Evolutionary conservation across 306 rosid species (phyloP).

Genomic region (Gynostemma pentaphyllum): DNA sequence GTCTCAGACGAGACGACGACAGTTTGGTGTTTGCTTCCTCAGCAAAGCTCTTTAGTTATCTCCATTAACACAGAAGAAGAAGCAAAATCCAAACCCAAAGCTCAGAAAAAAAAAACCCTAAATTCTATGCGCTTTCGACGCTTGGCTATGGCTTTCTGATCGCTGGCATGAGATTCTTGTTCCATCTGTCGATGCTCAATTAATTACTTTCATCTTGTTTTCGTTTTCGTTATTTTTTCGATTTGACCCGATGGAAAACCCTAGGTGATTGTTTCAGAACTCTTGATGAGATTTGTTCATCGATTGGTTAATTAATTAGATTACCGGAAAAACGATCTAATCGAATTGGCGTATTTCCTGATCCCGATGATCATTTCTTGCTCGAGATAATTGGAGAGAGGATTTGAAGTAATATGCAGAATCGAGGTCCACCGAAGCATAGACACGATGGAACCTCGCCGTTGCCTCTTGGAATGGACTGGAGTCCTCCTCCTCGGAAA

Average conservation of each 20-base stretch:
- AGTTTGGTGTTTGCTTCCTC: constrained; percentile 7
- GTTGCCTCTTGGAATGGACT: constrained; percentile 89
- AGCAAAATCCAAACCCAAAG: background rate
- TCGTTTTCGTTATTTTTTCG: background rate
- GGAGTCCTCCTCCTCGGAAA: constrained; percentile 75
- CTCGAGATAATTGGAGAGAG: background rate
- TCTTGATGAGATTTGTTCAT: background rate
- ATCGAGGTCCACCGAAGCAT: constrained; percentile 38
- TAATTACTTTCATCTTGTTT: background rate
- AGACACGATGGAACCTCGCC: constrained; percentile 90
- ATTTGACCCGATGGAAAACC: background rate
- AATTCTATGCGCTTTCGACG: background rate
- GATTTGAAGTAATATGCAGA: constrained; percentile 1
- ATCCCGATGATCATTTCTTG: background rate
- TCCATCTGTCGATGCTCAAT: background rate
- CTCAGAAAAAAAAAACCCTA: background rate
- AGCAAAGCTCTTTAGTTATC: background rate
- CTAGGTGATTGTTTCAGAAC: background rate
- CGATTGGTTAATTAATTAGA: constrained; percentile 1
- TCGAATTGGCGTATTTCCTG: constrained; percentile 2
- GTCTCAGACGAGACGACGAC: constrained; percentile 8
- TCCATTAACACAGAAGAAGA: background rate
- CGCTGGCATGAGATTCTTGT: background rate
- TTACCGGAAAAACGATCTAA: background rate
- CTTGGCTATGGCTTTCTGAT: no score